Percentiles rank a stretch among this genome's conserved stretches.
Conservation (phyloP, 176 grass and related monocot genomes). For the Leersia perrieri region DNA sequence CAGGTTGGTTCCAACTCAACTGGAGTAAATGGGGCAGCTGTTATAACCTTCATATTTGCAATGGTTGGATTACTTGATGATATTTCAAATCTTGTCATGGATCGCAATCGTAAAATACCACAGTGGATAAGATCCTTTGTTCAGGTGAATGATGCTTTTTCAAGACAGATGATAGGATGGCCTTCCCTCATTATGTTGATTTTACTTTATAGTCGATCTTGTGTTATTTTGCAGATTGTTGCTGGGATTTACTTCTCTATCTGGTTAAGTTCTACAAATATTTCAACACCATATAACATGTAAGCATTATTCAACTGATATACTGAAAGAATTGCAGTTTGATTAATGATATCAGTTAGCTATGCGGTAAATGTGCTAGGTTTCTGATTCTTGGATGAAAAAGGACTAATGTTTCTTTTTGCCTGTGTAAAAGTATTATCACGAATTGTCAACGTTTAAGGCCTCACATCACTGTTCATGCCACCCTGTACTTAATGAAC, state of each 20-base stretch:
- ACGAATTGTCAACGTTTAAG: background rate
- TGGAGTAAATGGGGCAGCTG: conserved; percentile 59
- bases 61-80: conserved; percentile 85
- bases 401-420: background rate
- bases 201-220: conserved; percentile 15
- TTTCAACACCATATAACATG: conserved; percentile 88
- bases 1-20: conserved; percentile 49
- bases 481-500: background rate
- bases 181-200: conserved; percentile 5
- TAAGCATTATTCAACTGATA: conserved; percentile 41
- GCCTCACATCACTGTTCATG: background rate
- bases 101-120: conserved; percentile 47
- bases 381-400: background rate
- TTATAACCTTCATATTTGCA: conserved; percentile 72
- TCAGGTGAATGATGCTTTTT: conserved; percentile 49
- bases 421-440: background rate
- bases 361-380: background rate
- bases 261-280: conserved; percentile 74
- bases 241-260: conserved; percentile 74
- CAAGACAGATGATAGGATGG: background rate
- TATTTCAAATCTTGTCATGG: conserved; percentile 39
- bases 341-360: background rate
- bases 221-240: conserved; percentile 52
- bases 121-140: conserved; percentile 59
- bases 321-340: background rate